Evolutionary conservation across 1,284 basidiomycete genomes (phyloP).

Genomic region (Cutaneotrichosporon arboriforme): DNA sequence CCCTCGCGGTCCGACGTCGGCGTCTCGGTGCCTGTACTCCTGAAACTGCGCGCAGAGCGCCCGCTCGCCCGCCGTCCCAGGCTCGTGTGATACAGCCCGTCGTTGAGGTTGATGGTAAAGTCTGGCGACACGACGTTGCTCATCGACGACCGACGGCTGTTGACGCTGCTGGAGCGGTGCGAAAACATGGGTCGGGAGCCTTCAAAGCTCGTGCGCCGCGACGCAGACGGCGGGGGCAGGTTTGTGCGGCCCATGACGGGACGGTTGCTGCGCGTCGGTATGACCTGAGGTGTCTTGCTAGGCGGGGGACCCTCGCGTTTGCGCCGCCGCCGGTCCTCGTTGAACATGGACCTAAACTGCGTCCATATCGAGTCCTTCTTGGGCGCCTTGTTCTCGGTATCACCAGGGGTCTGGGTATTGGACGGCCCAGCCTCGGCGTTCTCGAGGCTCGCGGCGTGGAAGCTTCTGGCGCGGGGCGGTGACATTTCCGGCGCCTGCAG

Average conservation of each 20-base stretch:
- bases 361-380: slow-evolving; percentile 49
- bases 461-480: neutral
- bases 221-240: slow-evolving; percentile 14
- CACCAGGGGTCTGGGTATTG: neutral
- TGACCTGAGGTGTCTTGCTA: slow-evolving; percentile 19
- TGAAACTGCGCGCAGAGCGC: slow-evolving; percentile 1
- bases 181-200: slow-evolving; percentile 33
- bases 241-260: slow-evolving; percentile 23
- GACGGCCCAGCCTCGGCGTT: neutral
- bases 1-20: slow-evolving; percentile 44
- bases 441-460: neutral
- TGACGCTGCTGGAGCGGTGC: slow-evolving; percentile 45
- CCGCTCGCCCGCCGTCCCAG: slow-evolving; percentile 30
- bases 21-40: slow-evolving; percentile 42
- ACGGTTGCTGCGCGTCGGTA: slow-evolving; percentile 28
- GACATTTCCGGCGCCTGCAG: neutral
- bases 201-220: slow-evolving; percentile 34
- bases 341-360: slow-evolving; percentile 50
- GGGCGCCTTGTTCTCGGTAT: neutral
- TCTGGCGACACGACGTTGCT: slow-evolving; percentile 32
- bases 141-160: slow-evolving; percentile 45
- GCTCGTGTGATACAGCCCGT: slow-evolving; percentile 22
- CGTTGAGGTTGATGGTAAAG: slow-evolving; percentile 29
- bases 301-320: slow-evolving; percentile 26
- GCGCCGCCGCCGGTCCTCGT: slow-evolving; percentile 48